Conservation (phyloP, 2,329 filamentous ascomycete species). For the Gyromitra esculenta region DNA sequence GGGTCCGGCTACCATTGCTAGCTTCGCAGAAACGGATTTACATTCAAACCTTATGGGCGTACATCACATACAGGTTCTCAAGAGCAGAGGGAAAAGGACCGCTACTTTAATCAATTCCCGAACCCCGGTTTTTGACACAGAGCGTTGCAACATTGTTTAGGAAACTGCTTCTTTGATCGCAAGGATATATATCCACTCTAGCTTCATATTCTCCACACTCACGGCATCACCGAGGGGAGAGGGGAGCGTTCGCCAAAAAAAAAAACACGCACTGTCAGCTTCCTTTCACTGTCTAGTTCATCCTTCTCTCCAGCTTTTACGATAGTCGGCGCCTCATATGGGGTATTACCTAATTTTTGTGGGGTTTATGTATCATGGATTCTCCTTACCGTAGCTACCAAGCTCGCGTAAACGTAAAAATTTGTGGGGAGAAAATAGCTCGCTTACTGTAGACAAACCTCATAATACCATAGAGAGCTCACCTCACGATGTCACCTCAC, state of each 20-base stretch:
- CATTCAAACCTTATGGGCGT: too few relatives aligned
- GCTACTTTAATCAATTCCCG: neutral
- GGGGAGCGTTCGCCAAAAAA: too few relatives aligned
- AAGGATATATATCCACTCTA: neutral
- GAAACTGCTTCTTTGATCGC: neutral
- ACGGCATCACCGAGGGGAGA: neutral
- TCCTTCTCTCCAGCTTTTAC: neutral
- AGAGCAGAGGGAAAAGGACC: neutral
- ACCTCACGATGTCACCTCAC: constrained; percentile 7
- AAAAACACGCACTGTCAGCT: neutral
- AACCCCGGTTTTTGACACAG: neutral
- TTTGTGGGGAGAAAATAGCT: neutral
- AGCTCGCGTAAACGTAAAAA: constrained; percentile 1
- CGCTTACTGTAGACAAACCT: neutral
- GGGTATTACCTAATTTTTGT: constrained; percentile 38
- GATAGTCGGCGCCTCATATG: neutral
- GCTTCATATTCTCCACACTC: neutral
- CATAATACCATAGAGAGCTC: constrained; percentile 1
- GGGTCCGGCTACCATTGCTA: neutral
- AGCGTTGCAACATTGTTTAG: neutral
- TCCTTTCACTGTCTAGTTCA: constrained; percentile 33
- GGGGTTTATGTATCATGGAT: neutral
- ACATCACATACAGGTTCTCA: neutral
- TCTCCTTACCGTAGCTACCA: neutral
- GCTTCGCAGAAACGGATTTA: neutral